Percentiles rank a stretch among this genome's conserved stretches.
Conservation (phyloP, 306 rosid genomes). For the Sphenostylis stenocarpa region DNA sequence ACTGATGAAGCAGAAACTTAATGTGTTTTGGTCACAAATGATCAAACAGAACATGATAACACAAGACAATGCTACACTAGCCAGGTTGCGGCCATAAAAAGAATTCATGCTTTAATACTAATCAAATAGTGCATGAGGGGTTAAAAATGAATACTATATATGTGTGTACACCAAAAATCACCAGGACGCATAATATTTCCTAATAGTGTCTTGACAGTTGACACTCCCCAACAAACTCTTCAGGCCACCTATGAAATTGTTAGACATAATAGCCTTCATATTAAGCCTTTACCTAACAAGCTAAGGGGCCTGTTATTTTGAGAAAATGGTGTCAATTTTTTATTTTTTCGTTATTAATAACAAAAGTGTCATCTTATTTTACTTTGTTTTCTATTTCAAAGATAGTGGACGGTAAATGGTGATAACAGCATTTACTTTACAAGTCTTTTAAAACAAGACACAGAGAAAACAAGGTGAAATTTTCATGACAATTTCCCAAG, state of each 20-base stretch:
- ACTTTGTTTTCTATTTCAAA: neutral
- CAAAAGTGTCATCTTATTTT: neutral
- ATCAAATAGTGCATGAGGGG: neutral
- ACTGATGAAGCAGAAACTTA: constrained; percentile 12
- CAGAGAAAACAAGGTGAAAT: neutral
- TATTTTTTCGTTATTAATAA: neutral
- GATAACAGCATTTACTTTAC: neutral
- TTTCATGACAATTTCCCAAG: neutral
- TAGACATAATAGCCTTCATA: constrained; percentile 4
- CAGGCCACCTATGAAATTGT: neutral
- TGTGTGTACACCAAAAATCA: neutral
- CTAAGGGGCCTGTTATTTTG: neutral
- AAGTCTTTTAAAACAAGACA: neutral
- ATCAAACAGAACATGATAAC: constrained; percentile 20
- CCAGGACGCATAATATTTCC: neutral
- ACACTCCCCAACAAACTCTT: constrained; percentile 12
- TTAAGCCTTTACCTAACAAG: neutral
- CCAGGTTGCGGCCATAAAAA: constrained; percentile 6
- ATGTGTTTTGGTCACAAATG: neutral
- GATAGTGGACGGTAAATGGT: neutral
- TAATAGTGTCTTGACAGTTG: neutral
- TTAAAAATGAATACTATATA: neutral
- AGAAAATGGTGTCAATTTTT: neutral
- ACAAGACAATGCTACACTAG: neutral
- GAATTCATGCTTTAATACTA: constrained; percentile 1